Conservation (phyloP, 164 flowering plant genomes). For the Brasenia schreberi region DNA sequence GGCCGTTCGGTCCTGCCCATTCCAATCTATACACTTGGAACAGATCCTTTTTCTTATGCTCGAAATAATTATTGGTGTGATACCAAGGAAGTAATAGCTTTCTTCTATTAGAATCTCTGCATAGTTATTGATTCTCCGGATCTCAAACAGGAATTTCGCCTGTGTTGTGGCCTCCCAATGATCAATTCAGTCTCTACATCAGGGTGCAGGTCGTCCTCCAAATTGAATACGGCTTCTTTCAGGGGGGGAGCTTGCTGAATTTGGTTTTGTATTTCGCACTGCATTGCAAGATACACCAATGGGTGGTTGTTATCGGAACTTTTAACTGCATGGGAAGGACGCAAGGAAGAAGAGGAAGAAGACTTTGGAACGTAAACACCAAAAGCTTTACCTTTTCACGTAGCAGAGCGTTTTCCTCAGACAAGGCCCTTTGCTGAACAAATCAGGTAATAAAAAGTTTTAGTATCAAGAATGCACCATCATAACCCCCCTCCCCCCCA, state of each 20-base stretch:
- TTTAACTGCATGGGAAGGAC: too few species aligned
- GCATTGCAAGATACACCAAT: not conserved
- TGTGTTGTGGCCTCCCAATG: slow-evolving; percentile 19
- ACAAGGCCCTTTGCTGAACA: slow-evolving; percentile 45
- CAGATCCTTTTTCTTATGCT: too few species aligned
- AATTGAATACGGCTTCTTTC: slow-evolving; percentile 1
- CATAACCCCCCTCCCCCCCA: too few species aligned
- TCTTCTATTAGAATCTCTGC: too few species aligned
- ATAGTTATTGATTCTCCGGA: not conserved
- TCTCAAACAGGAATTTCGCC: not conserved
- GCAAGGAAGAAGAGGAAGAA: not conserved
- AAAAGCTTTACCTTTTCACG: slow-evolving; percentile 33
- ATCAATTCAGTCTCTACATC: slow-evolving; percentile 18
- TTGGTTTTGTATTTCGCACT: slow-evolving; percentile 2
- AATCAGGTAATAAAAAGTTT: not conserved
- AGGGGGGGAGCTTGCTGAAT: not conserved
- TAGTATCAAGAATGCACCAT: not conserved
- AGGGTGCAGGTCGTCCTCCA: slow-evolving; percentile 2
- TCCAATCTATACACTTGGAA: too few species aligned
- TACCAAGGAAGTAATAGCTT: too few species aligned
- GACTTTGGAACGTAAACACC: too few species aligned
- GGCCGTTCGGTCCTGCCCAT: too few species aligned
- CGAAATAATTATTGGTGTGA: too few species aligned
- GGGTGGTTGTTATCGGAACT: not conserved
- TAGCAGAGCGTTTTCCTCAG: slow-evolving; percentile 55